Evolutionary conservation across 2,329 filamentous ascomycete species (phyloP).

Genomic region (Aspergillus sp.): DNA sequence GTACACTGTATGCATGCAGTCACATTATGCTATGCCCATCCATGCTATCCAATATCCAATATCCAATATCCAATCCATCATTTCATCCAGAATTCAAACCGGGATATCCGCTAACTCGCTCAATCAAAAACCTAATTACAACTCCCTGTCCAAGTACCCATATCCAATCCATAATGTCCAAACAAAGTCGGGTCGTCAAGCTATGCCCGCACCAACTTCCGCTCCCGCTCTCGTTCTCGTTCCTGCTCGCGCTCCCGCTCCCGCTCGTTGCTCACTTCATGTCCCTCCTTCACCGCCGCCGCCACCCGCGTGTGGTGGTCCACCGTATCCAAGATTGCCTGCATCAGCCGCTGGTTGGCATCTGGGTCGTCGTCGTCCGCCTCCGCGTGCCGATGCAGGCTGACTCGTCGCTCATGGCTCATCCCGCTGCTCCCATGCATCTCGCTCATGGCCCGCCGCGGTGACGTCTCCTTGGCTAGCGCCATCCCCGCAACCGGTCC

Average conservation of each 20-base stretch:
- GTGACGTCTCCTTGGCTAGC: slow-evolving; percentile 29
- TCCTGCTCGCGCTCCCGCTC: slow-evolving; percentile 25
- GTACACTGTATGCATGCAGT: not conserved
- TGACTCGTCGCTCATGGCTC: slow-evolving; percentile 24
- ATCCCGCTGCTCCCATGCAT: slow-evolving; percentile 30
- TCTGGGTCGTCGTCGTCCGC: slow-evolving; percentile 41
- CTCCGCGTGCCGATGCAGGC: slow-evolving; percentile 19
- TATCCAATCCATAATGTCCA: no score
- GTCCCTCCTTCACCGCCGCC: slow-evolving; percentile 34
- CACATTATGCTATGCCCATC: no score
- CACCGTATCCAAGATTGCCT: slow-evolving; percentile 47
- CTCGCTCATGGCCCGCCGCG: slow-evolving; percentile 43
- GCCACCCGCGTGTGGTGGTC: slow-evolving; percentile 41
- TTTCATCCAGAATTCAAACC: slow-evolving; percentile 5
- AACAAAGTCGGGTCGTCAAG: not conserved
- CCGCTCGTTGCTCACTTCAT: slow-evolving; percentile 26
- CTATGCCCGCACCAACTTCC: slow-evolving; percentile 28
- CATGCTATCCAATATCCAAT: not conserved
- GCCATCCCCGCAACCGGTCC: slow-evolving; percentile 27
- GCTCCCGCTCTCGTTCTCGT: slow-evolving; percentile 31
- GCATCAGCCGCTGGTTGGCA: slow-evolving; percentile 43
- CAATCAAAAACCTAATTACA: slow-evolving; percentile 20
- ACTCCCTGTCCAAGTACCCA: slow-evolving; percentile 4
- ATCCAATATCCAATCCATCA: not conserved
- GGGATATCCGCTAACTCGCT: slow-evolving; percentile 31